Conservation (phyloP, 2,329 filamentous ascomycete genomes). For the Claviceps quebecensis region DNA sequence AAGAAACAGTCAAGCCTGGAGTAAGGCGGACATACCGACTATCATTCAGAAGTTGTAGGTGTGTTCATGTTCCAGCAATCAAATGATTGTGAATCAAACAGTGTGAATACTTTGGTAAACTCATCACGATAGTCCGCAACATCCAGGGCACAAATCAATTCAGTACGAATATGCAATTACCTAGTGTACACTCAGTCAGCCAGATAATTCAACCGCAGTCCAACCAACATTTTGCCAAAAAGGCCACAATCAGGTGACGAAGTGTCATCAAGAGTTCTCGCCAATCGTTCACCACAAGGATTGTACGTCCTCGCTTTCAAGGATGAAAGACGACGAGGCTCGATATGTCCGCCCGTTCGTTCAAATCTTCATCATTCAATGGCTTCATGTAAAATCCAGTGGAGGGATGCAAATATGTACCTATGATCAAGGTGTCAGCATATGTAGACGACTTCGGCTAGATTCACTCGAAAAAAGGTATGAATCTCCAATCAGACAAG, state of each 20-base stretch:
- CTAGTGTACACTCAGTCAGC: constrained; percentile 17
- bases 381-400: constrained; percentile 6
- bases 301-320: constrained; percentile 47
- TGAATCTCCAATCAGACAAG: constrained; percentile 46
- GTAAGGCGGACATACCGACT: constrained; percentile 15
- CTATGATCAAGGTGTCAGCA: constrained; percentile 28
- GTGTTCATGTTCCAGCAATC: constrained; percentile 37
- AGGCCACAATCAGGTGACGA: constrained; percentile 47
- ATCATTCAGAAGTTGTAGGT: constrained; percentile 37
- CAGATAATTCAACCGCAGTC: constrained; percentile 2
- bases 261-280: constrained; percentile 48
- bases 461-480: constrained; percentile 8
- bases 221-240: constrained; percentile 8
- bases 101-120: constrained; percentile 40
- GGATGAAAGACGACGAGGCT: constrained; percentile 33
- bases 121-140: constrained; percentile 28
- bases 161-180: constrained; percentile 16
- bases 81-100: constrained; percentile 35
- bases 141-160: constrained; percentile 3
- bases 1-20: neutral
- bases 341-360: constrained; percentile 58
- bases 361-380: constrained; percentile 49
- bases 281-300: constrained; percentile 37
- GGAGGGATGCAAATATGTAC: constrained; percentile 19
- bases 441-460: constrained; percentile 1